phyloP scores from a whole-genome alignment of 2,329 filamentous ascomycete species.

The Xylariaceae sp. region DNA sequence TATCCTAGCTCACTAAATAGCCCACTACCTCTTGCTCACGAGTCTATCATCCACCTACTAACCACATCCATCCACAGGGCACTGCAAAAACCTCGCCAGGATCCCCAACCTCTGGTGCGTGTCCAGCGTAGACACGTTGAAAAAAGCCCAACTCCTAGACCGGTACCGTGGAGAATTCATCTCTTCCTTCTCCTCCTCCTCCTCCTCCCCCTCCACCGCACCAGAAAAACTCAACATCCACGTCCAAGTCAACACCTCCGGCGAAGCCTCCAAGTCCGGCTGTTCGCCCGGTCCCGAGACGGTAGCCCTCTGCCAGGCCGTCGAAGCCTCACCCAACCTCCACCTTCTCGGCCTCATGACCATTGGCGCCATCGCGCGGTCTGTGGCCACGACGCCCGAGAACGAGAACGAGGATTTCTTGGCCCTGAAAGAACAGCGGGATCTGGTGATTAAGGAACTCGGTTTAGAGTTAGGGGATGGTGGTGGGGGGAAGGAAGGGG shows the following conservation, averaged over 20 bases:
- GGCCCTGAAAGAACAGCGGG: constrained; percentile 70
- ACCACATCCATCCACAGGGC: constrained; percentile 62
- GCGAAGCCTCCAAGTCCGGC: constrained; percentile 85
- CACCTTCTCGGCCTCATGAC: constrained; percentile 90
- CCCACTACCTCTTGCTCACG: background rate
- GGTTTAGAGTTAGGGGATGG: too few species aligned
- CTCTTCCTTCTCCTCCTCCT: constrained; percentile 39
- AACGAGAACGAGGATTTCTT: constrained; percentile 93
- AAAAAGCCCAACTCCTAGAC: constrained; percentile 86
- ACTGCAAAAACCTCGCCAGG: constrained; percentile 85
- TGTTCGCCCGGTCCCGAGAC: constrained; percentile 71
- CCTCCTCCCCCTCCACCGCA: constrained; percentile 25
- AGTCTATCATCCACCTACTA: background rate
- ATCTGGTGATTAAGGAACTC: constrained; percentile 70
- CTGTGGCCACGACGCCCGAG: constrained; percentile 73
- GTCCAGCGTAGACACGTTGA: constrained; percentile 84
- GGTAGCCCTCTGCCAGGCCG: constrained; percentile 70
- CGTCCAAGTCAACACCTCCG: constrained; percentile 95
- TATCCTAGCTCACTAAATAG: background rate
- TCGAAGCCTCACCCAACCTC: constrained; percentile 70
- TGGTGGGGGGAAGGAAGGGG: too few species aligned
- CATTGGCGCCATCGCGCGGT: constrained; percentile 91
- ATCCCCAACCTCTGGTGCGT: constrained; percentile 92
- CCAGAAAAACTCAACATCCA: constrained; percentile 70
- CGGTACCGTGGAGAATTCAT: constrained; percentile 71